Evolutionary conservation across 2,329 filamentous ascomycete species (phyloP).

Genomic region (Phaeophleospora eucalypticola): DNA sequence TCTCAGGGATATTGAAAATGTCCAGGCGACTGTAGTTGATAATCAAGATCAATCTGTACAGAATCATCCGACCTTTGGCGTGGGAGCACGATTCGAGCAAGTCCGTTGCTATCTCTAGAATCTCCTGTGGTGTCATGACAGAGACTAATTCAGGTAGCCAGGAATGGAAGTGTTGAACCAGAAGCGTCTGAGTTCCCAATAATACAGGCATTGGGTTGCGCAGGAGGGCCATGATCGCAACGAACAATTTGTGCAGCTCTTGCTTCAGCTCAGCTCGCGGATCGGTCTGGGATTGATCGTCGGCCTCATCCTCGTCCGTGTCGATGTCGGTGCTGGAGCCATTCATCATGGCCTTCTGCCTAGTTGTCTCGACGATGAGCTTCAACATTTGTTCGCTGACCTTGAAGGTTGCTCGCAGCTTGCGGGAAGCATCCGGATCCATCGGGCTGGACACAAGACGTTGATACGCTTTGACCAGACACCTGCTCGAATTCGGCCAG

Average conservation of each 20-base stretch:
- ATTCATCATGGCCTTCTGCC: conserved; percentile 51
- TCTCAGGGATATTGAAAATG: conserved; percentile 74
- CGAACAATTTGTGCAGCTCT: conserved; percentile 82
- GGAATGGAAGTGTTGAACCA: conserved; percentile 93
- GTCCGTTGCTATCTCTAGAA: conserved; percentile 84
- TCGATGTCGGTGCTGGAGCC: conserved; percentile 9
- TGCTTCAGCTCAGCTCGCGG: conserved; percentile 77
- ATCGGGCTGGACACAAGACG: conserved; percentile 77
- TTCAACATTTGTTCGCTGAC: conserved; percentile 89
- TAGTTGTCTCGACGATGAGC: conserved; percentile 85
- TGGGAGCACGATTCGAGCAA: conserved; percentile 87
- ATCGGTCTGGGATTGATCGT: conserved; percentile 75
- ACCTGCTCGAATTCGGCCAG: conserved; percentile 87
- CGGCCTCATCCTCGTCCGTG: background rate
- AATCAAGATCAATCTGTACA: conserved; percentile 90
- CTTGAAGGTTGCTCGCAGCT: conserved; percentile 87
- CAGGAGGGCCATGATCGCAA: conserved; percentile 85
- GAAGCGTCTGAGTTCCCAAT: conserved; percentile 88
- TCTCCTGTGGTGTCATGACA: conserved; percentile 74
- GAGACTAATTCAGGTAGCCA: conserved; percentile 90
- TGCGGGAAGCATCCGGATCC: conserved; percentile 77
- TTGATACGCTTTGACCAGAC: conserved; percentile 80
- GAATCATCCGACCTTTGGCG: conserved; percentile 83
- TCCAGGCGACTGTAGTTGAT: conserved; percentile 83
- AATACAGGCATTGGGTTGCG: conserved; percentile 77